Percentiles rank a stretch among this genome's conserved stretches.
These are phyloP conservation scores for Gracilaria gracilis DNA, from an alignment of 23 red algal species.

Conservation along the genomic window DNA sequence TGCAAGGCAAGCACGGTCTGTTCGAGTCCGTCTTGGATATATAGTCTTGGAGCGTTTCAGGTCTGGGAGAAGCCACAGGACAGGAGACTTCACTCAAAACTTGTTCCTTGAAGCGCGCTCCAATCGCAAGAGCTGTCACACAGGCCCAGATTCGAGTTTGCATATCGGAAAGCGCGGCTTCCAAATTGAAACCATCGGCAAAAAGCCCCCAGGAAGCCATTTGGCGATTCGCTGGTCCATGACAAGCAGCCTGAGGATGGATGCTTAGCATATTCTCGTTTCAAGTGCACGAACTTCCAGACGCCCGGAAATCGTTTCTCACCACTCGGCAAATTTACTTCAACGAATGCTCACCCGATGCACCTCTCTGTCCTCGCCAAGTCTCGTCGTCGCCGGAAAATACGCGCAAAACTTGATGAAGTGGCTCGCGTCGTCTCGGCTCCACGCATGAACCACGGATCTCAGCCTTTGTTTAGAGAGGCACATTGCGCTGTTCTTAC, in stretches of 20 bases:
- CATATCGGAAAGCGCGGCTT: too few species aligned
- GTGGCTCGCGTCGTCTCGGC: slow-evolving; percentile 44
- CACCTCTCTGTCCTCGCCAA: slow-evolving; percentile 56
- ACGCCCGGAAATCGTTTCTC: background rate
- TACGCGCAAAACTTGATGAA: slow-evolving; percentile 70
- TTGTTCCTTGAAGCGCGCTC: too few species aligned
- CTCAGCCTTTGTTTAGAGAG: slow-evolving; percentile 36
- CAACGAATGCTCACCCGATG: slow-evolving; percentile 23
- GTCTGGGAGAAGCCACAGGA: too few species aligned
- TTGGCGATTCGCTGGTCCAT: too few species aligned
- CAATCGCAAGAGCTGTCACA: too few species aligned
- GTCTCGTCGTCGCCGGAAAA: slow-evolving; percentile 63
- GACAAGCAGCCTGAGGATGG: background rate
- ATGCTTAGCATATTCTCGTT: background rate
- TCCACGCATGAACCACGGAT: slow-evolving; percentile 27
- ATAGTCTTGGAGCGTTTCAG: too few species aligned
- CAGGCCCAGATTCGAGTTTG: too few species aligned
- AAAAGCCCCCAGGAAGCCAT: too few species aligned
- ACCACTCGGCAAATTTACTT: background rate
- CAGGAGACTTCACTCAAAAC: too few species aligned
- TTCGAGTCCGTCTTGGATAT: too few species aligned
- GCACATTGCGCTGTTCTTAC: slow-evolving; percentile 65
- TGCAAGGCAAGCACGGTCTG: too few species aligned
- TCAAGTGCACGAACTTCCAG: background rate
- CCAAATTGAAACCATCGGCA: too few species aligned